Percentiles rank a stretch among this genome's conserved stretches.
These are phyloP conservation scores for Venturiaceae sp. DNA, from an alignment of 2,329 filamentous ascomycete genomes.

Conservation along the genomic window DNA sequence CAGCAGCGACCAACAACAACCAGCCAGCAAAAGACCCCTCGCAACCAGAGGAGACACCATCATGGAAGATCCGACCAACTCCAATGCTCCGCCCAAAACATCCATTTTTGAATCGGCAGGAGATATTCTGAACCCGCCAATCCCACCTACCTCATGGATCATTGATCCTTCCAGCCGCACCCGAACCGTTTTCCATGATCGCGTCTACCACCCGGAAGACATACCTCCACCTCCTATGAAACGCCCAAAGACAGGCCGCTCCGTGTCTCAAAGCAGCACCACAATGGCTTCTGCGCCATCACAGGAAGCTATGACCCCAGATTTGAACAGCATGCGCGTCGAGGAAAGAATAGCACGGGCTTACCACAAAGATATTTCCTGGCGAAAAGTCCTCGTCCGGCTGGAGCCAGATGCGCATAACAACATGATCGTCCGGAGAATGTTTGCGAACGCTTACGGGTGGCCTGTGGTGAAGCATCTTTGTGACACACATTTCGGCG, in stretches of 20 bases:
- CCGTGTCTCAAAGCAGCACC: slow-evolving; percentile 21
- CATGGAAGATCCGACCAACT: slow-evolving; percentile 32
- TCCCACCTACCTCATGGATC: slow-evolving; percentile 73
- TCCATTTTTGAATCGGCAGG: slow-evolving; percentile 93
- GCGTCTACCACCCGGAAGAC: slow-evolving; percentile 86
- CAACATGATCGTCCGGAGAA: slow-evolving; percentile 92
- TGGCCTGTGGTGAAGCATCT: slow-evolving; percentile 96
- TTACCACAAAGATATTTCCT: slow-evolving; percentile 84
- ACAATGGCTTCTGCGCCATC: neutral
- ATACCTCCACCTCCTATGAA: slow-evolving; percentile 68
- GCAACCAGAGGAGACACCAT: slow-evolving; percentile 41
- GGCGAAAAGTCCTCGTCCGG: slow-evolving; percentile 94
- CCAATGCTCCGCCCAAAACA: slow-evolving; percentile 73
- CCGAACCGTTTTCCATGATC: slow-evolving; percentile 91
- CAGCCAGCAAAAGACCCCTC: slow-evolving; percentile 21
- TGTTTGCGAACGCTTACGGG: slow-evolving; percentile 94
- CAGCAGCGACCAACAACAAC: neutral
- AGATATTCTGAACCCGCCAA: slow-evolving; percentile 80
- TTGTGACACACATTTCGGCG: slow-evolving; percentile 87
- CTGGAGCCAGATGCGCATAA: slow-evolving; percentile 97
- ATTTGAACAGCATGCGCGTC: slow-evolving; percentile 59
- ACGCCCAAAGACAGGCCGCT: slow-evolving; percentile 13
- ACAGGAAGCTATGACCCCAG: slow-evolving; percentile 6
- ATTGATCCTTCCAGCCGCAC: slow-evolving; percentile 73
- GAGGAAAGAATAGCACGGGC: slow-evolving; percentile 97